Evolutionary conservation across 2,329 filamentous ascomycete genomes (phyloP), one percentile per base, ranked within the genome.

Genomic region (Verticillium dahliae): DNA sequence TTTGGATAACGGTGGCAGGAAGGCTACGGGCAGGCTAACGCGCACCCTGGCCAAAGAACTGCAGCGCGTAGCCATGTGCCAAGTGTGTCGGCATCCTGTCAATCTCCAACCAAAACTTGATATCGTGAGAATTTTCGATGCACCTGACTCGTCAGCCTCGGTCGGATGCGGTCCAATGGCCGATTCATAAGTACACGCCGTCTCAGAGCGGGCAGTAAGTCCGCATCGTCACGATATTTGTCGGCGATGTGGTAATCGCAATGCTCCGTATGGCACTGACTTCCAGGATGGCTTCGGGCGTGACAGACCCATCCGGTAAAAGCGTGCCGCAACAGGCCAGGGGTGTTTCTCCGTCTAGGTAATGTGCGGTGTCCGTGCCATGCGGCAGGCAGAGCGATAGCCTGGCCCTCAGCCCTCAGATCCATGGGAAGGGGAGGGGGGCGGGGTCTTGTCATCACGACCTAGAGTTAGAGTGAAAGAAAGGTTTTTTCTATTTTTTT

Each of bases 121-220:
- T 59, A 54, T 59, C 58, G 33, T 59, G 45, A 59, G 58, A 54
- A 50, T 37, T 54, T 54, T 15, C 14, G 41, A 38, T 22, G 33
- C 45, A 33, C 58, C 50, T 59, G 58, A 59, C 58, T 59, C 58
- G 58, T 37, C 31, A 31, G 18, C 31, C 31, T 27, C 58, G 41
- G 58, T 37, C 37, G 45, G 45, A 52, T 52, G 45, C 45, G 45
- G 45, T 52, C 45, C 45, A 52, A 52, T 52, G 45, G 22, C 45
- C 45, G 45, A 52, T n/a, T 52, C 4, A 6, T 22, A 18, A 22
- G 45, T 27, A 31, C 18, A 52, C 9, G 18, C 45, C 18, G 45
- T 13, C 45, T 52, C 15, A 52, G 45, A 52, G 45, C 45, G 45
- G 45, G 31, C 45, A 52, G 45, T 52, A 52, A 52, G 45, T 52